Conservation (phyloP, 805 yeast genomes). For the Candida khao-thaluensis region DNA sequence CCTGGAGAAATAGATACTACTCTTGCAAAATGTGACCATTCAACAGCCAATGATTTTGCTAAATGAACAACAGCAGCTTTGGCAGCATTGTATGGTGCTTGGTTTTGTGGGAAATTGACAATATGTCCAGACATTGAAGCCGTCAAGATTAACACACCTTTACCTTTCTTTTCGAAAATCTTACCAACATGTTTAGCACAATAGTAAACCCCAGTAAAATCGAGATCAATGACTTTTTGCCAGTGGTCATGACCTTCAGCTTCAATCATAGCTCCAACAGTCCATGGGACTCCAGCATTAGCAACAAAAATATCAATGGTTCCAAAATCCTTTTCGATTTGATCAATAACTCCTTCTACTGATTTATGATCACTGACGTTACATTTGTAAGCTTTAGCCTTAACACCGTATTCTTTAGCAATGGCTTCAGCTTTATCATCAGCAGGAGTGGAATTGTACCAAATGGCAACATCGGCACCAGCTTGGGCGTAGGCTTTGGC, state of each 20-base stretch:
- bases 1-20: constrained; percentile 46
- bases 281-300: constrained; percentile 89
- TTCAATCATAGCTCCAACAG: constrained; percentile 51
- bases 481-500: constrained; percentile 85
- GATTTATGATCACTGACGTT: constrained; percentile 48
- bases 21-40: constrained; percentile 48
- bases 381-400: constrained; percentile 63
- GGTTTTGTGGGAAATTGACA: constrained; percentile 45
- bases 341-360: constrained; percentile 49
- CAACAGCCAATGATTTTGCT: constrained; percentile 44
- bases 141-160: constrained; percentile 44
- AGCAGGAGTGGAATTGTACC: constrained; percentile 53
- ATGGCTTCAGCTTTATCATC: constrained; percentile 59
- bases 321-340: constrained; percentile 68
- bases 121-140: constrained; percentile 51
- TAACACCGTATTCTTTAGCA: constrained; percentile 57
- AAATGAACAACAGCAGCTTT: constrained; percentile 46
- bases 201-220: constrained; percentile 43
- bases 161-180: constrained; percentile 38
- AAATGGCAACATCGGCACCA: constrained; percentile 70
- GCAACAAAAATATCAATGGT: constrained; percentile 82
- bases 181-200: constrained; percentile 43
- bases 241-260: constrained; percentile 35
- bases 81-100: constrained; percentile 48
- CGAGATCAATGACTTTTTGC: constrained; percentile 39